A percentile compares a stretch with the other conserved stretches of the same genome.
phyloP scores from a whole-genome alignment of 257 asterid species.

The Leonotis leonurus region DNA sequence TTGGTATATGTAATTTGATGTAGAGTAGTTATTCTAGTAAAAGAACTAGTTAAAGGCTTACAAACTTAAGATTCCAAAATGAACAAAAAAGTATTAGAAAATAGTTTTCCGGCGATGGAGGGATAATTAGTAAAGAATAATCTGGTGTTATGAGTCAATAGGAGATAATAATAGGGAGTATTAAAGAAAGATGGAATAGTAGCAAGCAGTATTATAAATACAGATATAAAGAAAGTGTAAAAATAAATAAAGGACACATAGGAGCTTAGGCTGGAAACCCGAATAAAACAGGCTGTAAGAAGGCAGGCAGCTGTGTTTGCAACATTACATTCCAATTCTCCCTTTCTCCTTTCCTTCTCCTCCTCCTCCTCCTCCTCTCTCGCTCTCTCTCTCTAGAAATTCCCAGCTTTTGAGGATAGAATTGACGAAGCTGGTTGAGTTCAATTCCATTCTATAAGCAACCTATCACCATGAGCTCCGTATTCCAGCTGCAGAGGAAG shows the following conservation, averaged over 20 bases:
- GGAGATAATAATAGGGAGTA: too few species aligned
- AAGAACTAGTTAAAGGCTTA: too few species aligned
- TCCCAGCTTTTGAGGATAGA: not conserved
- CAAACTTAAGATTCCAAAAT: not conserved
- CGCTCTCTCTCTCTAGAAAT: not conserved
- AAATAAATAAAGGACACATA: not conserved
- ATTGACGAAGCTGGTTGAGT: too few species aligned
- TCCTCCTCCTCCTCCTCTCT: not conserved
- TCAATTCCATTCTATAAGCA: not conserved
- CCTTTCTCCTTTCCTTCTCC: too few species aligned
- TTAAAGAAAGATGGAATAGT: too few species aligned
- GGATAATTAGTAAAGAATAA: not conserved
- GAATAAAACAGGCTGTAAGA: conserved; percentile 42
- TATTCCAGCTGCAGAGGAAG: conserved; percentile 44
- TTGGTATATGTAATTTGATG: too few species aligned
- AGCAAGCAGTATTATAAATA: too few species aligned
- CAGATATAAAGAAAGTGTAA: not conserved
- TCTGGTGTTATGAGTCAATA: too few species aligned
- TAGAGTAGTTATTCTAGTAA: too few species aligned
- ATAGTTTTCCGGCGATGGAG: not conserved
- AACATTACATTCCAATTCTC: conserved; percentile 9
- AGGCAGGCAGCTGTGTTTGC: conserved; percentile 31
- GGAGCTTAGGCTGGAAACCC: conserved; percentile 10
- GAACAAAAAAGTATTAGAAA: not conserved
- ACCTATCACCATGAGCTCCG: conserved; percentile 36